Evolutionary conservation across 306 rosid genomes (phyloP), one percentile per base, ranked within the genome.

Genomic region (Fragaria iinumae): DNA sequence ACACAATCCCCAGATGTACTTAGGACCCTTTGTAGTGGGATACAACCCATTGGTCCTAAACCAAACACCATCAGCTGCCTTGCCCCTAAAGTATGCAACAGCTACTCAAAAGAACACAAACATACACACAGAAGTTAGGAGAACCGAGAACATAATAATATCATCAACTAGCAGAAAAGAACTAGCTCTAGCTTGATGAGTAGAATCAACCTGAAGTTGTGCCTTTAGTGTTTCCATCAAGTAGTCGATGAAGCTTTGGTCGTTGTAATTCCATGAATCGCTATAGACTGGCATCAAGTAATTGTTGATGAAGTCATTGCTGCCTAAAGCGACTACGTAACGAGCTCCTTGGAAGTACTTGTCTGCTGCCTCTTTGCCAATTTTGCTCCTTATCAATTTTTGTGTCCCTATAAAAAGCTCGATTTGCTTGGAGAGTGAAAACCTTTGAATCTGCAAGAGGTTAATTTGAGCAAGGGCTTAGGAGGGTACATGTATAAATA

Each of bases 231-330:
- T 95, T 73, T 88, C 93, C 78, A 69, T 86, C 48, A 95, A 78
- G 87, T 95, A 92, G 5, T 81, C 87, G 60, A 95, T 32, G 79
- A 91, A 92, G 17, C 83, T 82, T 36, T 87, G 77, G 80, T 95
- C 99, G 25, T 95, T 92, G 87, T 95, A 92, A 59, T 77, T 91
- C 98, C 97, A 95, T 5, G 99, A 91, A 80, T 95, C 99, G 0
- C 56, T 43, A 59, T 92, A 95, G 80, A 88, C 87, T n/a, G 99
- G 97, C 98, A 89, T 92, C 77, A 95, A 83, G 88, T 89, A 95
- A 70, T 95, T 92, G 89, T 95, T 95, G 72, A 92, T 95, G 87
- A 95, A 92, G 45, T 95, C 99, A 50, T 95, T 95, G 84, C 99
- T 95, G 17, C 99, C 98, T 73, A 95, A 80, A 72, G 99, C 98